Conservation (phyloP, 2,329 filamentous ascomycete genomes). For the Penicillium digitatum region DNA sequence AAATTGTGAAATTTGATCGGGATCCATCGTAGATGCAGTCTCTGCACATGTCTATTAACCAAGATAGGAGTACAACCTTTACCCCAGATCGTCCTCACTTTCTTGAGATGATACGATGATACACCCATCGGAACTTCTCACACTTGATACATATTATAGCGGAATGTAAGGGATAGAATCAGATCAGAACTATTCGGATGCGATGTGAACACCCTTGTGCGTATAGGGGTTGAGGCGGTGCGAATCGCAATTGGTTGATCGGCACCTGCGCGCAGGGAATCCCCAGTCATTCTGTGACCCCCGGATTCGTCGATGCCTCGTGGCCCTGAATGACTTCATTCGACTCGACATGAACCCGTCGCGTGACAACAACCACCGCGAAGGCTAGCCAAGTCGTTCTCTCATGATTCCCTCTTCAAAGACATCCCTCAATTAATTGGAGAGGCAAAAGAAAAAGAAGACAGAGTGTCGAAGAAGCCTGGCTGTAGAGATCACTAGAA, state of each 20-base stretch:
- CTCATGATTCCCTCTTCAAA: not conserved
- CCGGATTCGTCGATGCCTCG: slow-evolving; percentile 7
- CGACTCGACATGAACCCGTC: not conserved
- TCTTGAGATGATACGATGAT: not conserved
- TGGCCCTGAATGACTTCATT: slow-evolving; percentile 23
- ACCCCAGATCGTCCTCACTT: not conserved
- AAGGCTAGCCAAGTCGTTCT: not conserved
- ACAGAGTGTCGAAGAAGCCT: not conserved
- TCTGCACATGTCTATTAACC: not conserved
- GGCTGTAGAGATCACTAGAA: not conserved
- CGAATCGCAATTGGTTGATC: slow-evolving; percentile 25
- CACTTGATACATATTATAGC: too few species aligned
- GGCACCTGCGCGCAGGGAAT: slow-evolving; percentile 27
- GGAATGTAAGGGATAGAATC: not conserved
- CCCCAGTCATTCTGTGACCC: slow-evolving; percentile 25
- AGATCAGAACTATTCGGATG: not conserved
- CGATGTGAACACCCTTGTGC: not conserved
- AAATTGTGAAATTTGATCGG: slow-evolving; percentile 20
- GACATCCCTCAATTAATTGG: not conserved
- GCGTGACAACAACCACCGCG: not conserved
- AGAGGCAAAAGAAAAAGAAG: not conserved
- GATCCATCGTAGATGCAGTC: slow-evolving; percentile 13
- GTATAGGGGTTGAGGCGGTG: slow-evolving; percentile 18
- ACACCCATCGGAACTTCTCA: not conserved
- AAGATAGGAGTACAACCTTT: not conserved